Conservation (phyloP, 441 rosid species). For the Eruca vesicaria region DNA sequence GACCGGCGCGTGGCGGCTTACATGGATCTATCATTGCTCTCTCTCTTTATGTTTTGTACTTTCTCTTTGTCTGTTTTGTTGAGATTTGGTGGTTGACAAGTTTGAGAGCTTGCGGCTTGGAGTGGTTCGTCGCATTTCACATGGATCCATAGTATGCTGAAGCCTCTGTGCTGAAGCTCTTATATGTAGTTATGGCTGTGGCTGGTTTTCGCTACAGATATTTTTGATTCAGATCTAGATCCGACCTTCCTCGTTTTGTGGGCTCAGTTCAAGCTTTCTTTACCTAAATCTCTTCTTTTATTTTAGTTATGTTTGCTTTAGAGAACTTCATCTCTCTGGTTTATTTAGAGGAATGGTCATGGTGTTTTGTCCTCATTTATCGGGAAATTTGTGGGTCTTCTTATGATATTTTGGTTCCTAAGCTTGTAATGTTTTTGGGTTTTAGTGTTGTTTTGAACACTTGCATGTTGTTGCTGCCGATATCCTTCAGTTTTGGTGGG, state of each 20-base stretch:
- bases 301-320: neutral
- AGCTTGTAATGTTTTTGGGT: too few species aligned
- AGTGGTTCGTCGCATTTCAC: neutral
- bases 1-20: too few species aligned
- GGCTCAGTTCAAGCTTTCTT: neutral
- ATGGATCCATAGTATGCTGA: neutral
- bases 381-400: too few species aligned
- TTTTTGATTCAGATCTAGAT: neutral
- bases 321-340: too few species aligned
- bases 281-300: neutral
- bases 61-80: neutral
- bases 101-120: neutral
- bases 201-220: neutral
- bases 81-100: neutral
- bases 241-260: neutral
- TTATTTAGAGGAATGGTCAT: neutral
- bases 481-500: too few species aligned
- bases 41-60: neutral
- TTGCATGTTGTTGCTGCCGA: too few species aligned
- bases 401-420: too few species aligned
- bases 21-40: too few species aligned
- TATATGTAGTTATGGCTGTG: neutral
- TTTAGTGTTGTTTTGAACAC: too few species aligned
- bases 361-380: slow-evolving; percentile 43
- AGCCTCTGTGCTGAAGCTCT: neutral